Percentiles rank a stretch among this genome's conserved stretches.
phyloP scores from a whole-genome alignment of 1,284 basidiomycete genomes.

The Termitomyces sp. region DNA sequence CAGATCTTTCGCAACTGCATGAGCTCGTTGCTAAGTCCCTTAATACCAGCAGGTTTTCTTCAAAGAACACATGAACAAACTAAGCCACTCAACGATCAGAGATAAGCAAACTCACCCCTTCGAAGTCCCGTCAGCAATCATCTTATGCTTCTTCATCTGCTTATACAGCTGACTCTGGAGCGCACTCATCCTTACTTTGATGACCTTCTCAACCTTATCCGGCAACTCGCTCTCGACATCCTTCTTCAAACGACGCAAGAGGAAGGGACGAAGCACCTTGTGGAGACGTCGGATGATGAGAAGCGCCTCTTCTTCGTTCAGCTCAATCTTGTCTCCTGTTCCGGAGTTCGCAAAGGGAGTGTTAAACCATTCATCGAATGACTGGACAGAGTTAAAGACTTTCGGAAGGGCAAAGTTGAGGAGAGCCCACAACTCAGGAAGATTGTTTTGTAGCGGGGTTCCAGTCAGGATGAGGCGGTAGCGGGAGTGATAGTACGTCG shows the following conservation, averaged over 20 bases:
- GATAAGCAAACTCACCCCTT: constrained; percentile 53
- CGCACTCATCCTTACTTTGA: constrained; percentile 96
- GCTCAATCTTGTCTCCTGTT: constrained; percentile 93
- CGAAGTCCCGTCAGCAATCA: constrained; percentile 84
- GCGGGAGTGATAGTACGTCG: constrained; percentile 88
- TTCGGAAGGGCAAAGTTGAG: constrained; percentile 98
- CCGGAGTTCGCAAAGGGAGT: constrained; percentile 99
- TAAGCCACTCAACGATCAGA: not conserved
- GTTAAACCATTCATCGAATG: constrained; percentile 99
- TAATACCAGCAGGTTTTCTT: constrained; percentile 73
- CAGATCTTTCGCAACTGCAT: constrained; percentile 99
- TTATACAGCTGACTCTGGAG: constrained; percentile 95
- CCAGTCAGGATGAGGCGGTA: constrained; percentile 97
- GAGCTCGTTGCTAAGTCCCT: constrained; percentile 92
- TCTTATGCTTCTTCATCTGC: constrained; percentile 97
- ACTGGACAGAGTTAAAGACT: constrained; percentile 99
- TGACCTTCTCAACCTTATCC: constrained; percentile 99
- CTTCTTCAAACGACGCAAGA: constrained; percentile 95
- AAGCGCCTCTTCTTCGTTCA: constrained; percentile 99
- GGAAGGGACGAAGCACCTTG: constrained; percentile 97
- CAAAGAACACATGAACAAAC: not conserved
- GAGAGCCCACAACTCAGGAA: constrained; percentile 96
- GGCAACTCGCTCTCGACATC: constrained; percentile 98
- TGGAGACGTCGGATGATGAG: constrained; percentile 97
- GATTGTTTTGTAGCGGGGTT: constrained; percentile 97